Base-by-base conservation (phyloP, 306 rosid species). In the Senna siamea region DNA sequence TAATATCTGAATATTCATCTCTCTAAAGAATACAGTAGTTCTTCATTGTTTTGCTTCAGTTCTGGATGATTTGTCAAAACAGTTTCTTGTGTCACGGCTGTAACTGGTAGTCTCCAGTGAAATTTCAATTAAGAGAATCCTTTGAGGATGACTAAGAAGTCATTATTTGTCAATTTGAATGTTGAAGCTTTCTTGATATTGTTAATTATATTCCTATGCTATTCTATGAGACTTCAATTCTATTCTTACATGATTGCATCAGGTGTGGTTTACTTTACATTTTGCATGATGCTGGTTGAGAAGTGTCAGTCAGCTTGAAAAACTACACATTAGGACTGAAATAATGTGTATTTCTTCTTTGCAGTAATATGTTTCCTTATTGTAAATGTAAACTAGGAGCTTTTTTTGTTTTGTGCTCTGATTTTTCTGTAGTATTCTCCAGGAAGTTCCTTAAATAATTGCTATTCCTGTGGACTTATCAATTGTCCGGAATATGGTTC, bases 291-390 rank as follows among this genome's bases (percentile, higher is more conserved):
- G 76, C 56, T 54, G 73, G 48, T 70, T 40, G 17, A 32, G 56
- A 55, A 32, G 18, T 56, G 32, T 15, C 22, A 56, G 11, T 18
- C 41, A 63, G 23, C 23, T 54, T 37, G 69, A 32, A 23, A 47
- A 55, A 38, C 9, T 47, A 40, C 17, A 30, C 22, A 52, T 32
- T 23, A 12, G 35, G 72, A 56, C 59, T 52, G 9, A 41, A 53
- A n/a, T 13, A 10, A 20, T 20, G 51, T 40, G 63, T 20, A 50
- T 77, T 40, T 81, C 13, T 41, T 65, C 70, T 20, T 72, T 59
- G 47, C 30, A 1, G 38, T 47, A 23, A 28, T 66, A 48, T 26
- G 48, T 50, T 70, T 5, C 41, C 17, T 8, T 20, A 32, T 48
- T 69, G 23, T 69, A 54, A 57, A 20, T 37, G 51, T 76, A 35